Base-by-base conservation (phyloP, 73 alveolate species). In the Stentor coeruleus region DNA sequence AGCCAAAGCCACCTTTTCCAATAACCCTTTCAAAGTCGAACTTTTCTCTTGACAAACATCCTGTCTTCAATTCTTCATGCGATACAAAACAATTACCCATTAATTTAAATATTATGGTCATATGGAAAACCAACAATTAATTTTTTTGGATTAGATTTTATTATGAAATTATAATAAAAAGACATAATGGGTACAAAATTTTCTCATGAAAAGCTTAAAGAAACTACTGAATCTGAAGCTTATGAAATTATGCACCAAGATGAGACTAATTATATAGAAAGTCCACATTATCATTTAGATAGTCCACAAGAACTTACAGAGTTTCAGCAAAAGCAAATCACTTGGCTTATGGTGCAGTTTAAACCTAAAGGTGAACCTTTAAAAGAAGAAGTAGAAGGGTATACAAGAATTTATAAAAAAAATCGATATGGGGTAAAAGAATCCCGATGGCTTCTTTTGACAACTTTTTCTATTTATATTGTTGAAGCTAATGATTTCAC, bases 1-100 rank as follows among this genome's bases (percentile, higher is more conserved):
- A 91, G 14, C 97, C 98, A 74, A 93, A 93, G 33, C 98, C 98
- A 42, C 98, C 98, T 77, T 94, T 74, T 15, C 98, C 98, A 38
- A 93, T 87, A 3, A 82, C 94, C 73, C 88, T 75, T 1, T 66
- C 15, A 33, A 66, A 66, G n/a, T 20, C 26, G 2, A 66, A 66
- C 49, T 66, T 26, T 2, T 20, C 20, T 20, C 41, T 37, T 26
- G 79, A 66, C 0, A 66, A 20, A n/a, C n/a, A n/a, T n/a, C n/a
- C n/a, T n/a, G n/a, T n/a, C n/a, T n/a, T n/a, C n/a, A n/a, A n/a
- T n/a, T n/a, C n/a, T n/a, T n/a, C n/a, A n/a, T n/a, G n/a, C n/a
- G n/a, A n/a, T n/a, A n/a, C n/a, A n/a, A n/a, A n/a, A n/a, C n/a
- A n/a, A n/a, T n/a, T n/a, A n/a, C n/a, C n/a, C n/a, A n/a, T n/a